Conservation (phyloP, 805 yeast species). For the Maudiozyma bulderi region DNA sequence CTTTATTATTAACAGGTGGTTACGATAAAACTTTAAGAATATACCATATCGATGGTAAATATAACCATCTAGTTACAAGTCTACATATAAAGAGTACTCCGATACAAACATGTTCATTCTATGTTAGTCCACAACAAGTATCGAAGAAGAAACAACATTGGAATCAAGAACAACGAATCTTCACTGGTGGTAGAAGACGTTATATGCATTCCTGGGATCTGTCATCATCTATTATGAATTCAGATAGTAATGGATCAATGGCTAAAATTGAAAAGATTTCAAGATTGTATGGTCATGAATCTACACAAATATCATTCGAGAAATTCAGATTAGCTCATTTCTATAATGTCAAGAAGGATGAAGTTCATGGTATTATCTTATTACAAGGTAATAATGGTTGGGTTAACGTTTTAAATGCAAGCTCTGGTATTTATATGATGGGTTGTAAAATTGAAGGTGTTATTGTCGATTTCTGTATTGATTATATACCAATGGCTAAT, state of each 20-base stretch:
- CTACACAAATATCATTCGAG: slow-evolving; percentile 78
- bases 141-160: slow-evolving; percentile 1
- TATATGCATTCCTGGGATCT: slow-evolving; percentile 91
- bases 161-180: slow-evolving; percentile 39
- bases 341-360: slow-evolving; percentile 13
- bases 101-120: slow-evolving; percentile 52
- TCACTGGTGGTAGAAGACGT: slow-evolving; percentile 84
- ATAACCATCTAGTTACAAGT: slow-evolving; percentile 72
- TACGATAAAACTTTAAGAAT: slow-evolving; percentile 81
- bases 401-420: slow-evolving; percentile 70
- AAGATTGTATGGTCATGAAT: slow-evolving; percentile 86
- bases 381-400: slow-evolving; percentile 83
- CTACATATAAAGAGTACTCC: slow-evolving; percentile 73
- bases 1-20: slow-evolving; percentile 83
- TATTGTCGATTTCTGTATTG: slow-evolving; percentile 56
- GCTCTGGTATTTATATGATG: slow-evolving; percentile 75
- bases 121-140: slow-evolving; percentile 15
- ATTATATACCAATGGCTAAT: slow-evolving; percentile 23
- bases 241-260: slow-evolving; percentile 7
- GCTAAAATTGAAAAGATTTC: slow-evolving; percentile 67
- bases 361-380: slow-evolving; percentile 58
- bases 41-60: slow-evolving; percentile 83
- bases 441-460: slow-evolving; percentile 88
- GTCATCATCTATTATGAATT: slow-evolving; percentile 37
- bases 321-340: slow-evolving; percentile 60